phyloP scores from a whole-genome alignment of 2,329 filamentous ascomycete species.

The Ceratocystis lukuohia region DNA sequence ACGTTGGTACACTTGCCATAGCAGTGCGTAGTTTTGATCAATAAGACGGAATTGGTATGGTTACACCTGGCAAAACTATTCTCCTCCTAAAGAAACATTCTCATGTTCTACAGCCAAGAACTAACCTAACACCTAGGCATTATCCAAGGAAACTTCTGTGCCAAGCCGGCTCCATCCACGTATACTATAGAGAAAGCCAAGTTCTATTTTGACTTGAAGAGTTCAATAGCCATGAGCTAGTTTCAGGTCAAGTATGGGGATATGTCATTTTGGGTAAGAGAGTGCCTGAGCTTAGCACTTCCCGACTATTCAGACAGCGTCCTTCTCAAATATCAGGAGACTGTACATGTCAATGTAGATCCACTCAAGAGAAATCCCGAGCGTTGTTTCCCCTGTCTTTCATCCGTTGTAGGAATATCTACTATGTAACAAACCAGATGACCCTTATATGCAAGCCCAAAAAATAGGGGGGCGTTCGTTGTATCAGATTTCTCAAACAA shows the following conservation, averaged over 20 bases:
- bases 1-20: too few species aligned
- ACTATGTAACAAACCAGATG: neutral
- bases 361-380: too few species aligned
- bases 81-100: neutral
- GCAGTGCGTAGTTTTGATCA: too few species aligned
- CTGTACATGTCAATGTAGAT: too few species aligned
- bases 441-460: neutral
- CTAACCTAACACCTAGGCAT: neutral
- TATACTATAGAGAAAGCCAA: neutral
- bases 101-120: neutral
- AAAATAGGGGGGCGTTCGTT: neutral
- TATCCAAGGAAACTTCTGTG: neutral
- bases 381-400: neutral
- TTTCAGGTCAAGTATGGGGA: neutral
- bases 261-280: neutral
- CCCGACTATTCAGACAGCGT: too few species aligned
- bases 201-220: neutral
- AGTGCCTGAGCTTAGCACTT: neutral
- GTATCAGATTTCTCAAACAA: neutral
- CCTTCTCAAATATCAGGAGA: too few species aligned
- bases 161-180: neutral
- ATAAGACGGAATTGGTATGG: too few species aligned
- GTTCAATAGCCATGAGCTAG: neutral
- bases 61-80: too few species aligned
- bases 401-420: neutral